Base-by-base conservation (phyloP, 257 asterid species). In the Thymus quinquecostatus region DNA sequence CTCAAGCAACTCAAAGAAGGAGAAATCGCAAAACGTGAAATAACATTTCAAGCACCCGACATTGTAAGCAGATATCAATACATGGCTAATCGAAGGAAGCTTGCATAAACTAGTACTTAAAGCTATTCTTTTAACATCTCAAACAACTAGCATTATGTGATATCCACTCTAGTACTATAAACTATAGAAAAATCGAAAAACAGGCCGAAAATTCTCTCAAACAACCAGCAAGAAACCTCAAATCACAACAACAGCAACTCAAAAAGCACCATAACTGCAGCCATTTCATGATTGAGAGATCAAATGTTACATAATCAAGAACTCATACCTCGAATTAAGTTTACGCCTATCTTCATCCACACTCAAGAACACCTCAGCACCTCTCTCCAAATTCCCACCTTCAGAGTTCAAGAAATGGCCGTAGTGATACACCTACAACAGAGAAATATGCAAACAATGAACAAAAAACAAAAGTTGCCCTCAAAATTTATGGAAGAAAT, bases 301-400 rank as follows among this genome's bases (percentile, higher is more conserved):
- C 21, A 21, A 21, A 21, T 21, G 21, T 36, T 36, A 36, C n/a
- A n/a, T n/a, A 60, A 62, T 32, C 62, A 71, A 21, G 33, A 40
- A 36, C 2, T 41, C 57, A 65, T 85, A 81, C 97, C 95, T 82
- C 32, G 93, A 84, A 77, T 80, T 83, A 71, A 86, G 85, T 59
- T 40, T 75, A 57, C 97, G 92, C 77, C 88, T 84, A 68, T 61
- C 86, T 75, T 74, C 89, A 70, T 88, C 96, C 69, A 92, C 97
- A 33, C 53, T 29, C 60, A 92, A 83, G 54, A 60, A 71, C 59
- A 85, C 96, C 77, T 82, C 76, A 75, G 53, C 86, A 45, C 92
- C 92, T 61, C 64, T 80, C 62, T 56, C 79, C 57, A 77, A 54
- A 59, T 66, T 70, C 58, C 36, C 79, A 64, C 68, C 79, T 10